Percentiles rank a stretch among this genome's conserved stretches.
Evolutionary conservation across 352 stramenopile species (phyloP).

Genomic region (Elongisporangium senticosum): DNA sequence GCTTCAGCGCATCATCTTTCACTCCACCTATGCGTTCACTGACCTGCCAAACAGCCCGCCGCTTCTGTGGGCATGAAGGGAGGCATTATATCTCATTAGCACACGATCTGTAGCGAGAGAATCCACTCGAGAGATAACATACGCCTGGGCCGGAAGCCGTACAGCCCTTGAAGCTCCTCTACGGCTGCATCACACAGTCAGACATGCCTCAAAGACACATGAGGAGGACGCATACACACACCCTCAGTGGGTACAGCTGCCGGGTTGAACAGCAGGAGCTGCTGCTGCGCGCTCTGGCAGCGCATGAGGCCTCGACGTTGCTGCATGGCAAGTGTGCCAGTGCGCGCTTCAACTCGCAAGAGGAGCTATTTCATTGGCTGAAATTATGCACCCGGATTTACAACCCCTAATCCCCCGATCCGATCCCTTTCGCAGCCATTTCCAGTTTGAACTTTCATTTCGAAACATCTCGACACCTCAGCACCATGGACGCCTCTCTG

Average conservation of each 20-base stretch:
- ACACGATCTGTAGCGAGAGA: not conserved
- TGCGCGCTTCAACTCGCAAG: not conserved
- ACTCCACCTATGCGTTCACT: not conserved
- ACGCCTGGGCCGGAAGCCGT: conserved; percentile 52
- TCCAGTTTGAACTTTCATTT: no score
- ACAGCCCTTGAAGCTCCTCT: conserved; percentile 44
- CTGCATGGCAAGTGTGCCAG: not conserved
- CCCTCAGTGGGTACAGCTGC: conserved; percentile 39
- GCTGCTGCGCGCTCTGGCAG: conserved; percentile 32
- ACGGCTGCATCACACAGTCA: conserved; percentile 22
- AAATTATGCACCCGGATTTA: not conserved
- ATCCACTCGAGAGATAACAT: not conserved
- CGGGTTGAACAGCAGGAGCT: conserved; percentile 57
- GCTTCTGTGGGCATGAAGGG: conserved; percentile 21
- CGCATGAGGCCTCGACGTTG: conserved; percentile 8
- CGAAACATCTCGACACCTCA: no score
- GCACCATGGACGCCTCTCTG: no score
- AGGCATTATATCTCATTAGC: not conserved
- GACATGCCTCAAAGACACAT: conserved; percentile 1
- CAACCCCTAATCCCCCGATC: no score
- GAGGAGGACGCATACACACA: not conserved
- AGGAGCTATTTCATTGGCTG: not conserved
- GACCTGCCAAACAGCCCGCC: conserved; percentile 49
- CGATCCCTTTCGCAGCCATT: no score
- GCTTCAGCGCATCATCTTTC: not conserved